Percentiles rank a stretch among this genome's conserved stretches.
Evolutionary conservation across 1,284 basidiomycete species (phyloP).

Genomic region (Caloboletus firmus): DNA sequence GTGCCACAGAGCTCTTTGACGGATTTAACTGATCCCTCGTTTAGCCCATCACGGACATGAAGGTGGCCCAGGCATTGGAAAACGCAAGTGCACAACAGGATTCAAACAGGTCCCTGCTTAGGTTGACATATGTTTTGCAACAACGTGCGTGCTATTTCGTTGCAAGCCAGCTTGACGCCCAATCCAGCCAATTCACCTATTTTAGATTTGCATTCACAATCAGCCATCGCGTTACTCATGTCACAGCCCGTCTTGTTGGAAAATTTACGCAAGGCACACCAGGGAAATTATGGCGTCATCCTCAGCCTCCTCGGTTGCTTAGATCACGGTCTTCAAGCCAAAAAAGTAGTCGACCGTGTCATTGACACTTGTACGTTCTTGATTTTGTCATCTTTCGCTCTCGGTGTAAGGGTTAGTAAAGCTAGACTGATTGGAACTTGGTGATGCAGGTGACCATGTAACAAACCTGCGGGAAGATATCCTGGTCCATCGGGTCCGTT

Average conservation of each 20-base stretch:
- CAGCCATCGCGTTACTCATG: slow-evolving; percentile 82
- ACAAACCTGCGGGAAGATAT: slow-evolving; percentile 90
- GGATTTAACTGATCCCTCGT: neutral
- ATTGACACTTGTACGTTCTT: slow-evolving; percentile 78
- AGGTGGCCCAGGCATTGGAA: slow-evolving; percentile 62
- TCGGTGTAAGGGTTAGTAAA: neutral
- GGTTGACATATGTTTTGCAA: slow-evolving; percentile 84
- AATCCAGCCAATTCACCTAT: slow-evolving; percentile 6
- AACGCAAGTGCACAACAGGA: slow-evolving; percentile 85
- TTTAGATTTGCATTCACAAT: slow-evolving; percentile 65
- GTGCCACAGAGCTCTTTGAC: neutral
- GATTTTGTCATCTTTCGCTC: neutral
- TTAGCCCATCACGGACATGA: slow-evolving; percentile 52
- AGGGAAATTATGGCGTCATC: slow-evolving; percentile 89
- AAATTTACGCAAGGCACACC: slow-evolving; percentile 80
- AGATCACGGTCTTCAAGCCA: slow-evolving; percentile 79
- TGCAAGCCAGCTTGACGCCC: neutral
- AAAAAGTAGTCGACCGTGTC: slow-evolving; percentile 84
- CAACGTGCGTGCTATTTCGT: slow-evolving; percentile 50
- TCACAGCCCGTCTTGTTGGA: slow-evolving; percentile 79
- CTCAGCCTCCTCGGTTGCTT: slow-evolving; percentile 87
- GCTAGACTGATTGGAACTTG: slow-evolving; percentile 13
- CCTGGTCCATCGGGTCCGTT: slow-evolving; percentile 78
- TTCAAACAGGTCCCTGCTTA: slow-evolving; percentile 77
- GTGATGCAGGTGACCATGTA: slow-evolving; percentile 71